These are phyloP conservation scores for Aspergillus cristatus DNA, from an alignment of 495 filamentous ascomycete genomes.

Conservation along the genomic window DNA sequence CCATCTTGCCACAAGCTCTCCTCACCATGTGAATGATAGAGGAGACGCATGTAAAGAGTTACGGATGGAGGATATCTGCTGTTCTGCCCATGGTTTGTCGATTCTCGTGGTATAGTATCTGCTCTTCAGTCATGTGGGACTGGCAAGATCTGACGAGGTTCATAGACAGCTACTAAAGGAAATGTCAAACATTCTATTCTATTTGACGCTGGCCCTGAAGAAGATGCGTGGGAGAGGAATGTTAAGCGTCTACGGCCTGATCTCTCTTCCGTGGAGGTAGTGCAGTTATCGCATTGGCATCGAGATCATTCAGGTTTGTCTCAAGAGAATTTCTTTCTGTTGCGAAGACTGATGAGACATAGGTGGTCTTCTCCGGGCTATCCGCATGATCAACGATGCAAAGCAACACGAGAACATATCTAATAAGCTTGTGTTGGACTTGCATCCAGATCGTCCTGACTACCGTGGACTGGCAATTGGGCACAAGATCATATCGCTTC, in stretches of 20 bases:
- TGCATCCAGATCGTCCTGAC: slow-evolving; percentile 48
- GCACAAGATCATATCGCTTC: slow-evolving; percentile 37
- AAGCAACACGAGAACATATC: slow-evolving; percentile 24
- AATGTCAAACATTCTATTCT: slow-evolving; percentile 43
- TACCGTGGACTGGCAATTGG: slow-evolving; percentile 43
- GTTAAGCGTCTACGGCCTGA: slow-evolving; percentile 39
- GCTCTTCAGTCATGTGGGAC: background rate
- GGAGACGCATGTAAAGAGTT: slow-evolving; percentile 39
- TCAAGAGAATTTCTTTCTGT: background rate
- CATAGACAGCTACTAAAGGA: slow-evolving; percentile 44
- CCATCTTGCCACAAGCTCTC: slow-evolving; percentile 24
- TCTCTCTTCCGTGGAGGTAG: slow-evolving; percentile 56
- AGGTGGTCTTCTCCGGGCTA: slow-evolving; percentile 41
- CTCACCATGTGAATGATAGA: slow-evolving; percentile 22
- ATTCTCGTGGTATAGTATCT: slow-evolving; percentile 38
- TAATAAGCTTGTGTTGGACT: slow-evolving; percentile 33
- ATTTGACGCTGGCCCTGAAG: slow-evolving; percentile 53
- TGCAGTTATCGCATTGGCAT: slow-evolving; percentile 70
- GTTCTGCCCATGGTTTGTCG: slow-evolving; percentile 50
- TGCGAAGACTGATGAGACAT: slow-evolving; percentile 3
- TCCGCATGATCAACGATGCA: slow-evolving; percentile 39
- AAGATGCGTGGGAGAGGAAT: slow-evolving; percentile 47
- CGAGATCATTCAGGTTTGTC: slow-evolving; percentile 46
- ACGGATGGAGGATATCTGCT: slow-evolving; percentile 49
- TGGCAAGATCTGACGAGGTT: background rate